Evolutionary conservation across 768 basidiomycete genomes (phyloP).

Genomic region (Auricularia sp.): DNA sequence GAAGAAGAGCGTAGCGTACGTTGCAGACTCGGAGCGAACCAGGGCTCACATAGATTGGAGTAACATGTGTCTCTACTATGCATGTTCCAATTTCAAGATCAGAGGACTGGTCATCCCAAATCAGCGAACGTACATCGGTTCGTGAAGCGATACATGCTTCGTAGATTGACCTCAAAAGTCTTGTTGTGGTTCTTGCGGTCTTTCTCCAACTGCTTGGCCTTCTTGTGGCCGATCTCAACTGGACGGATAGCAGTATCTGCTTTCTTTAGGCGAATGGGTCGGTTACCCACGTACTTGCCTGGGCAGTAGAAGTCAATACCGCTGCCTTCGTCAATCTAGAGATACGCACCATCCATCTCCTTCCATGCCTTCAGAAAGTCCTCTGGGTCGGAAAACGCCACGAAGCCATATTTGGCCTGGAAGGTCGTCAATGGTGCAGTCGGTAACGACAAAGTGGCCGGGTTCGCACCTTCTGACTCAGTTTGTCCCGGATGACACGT

Average conservation of each 20-base stretch:
- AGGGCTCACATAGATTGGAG: no score
- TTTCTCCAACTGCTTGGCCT: conserved; percentile 83
- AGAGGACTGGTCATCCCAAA: no score
- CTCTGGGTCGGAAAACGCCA: conserved; percentile 95
- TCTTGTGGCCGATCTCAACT: conserved; percentile 87
- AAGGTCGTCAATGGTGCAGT: not conserved
- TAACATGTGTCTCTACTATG: no score
- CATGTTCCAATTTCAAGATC: no score
- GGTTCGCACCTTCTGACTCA: conserved; percentile 77
- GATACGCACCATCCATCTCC: conserved; percentile 86
- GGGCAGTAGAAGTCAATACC: not conserved
- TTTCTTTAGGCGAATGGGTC: conserved; percentile 94
- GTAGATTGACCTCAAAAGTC: conserved; percentile 39
- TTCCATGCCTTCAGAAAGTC: conserved; percentile 99
- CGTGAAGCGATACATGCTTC: not conserved
- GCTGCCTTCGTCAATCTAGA: not conserved
- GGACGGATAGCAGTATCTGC: conserved; percentile 82
- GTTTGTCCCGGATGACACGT: conserved; percentile 85
- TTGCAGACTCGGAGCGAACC: no score
- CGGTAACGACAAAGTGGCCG: not conserved
- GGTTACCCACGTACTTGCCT: conserved; percentile 98
- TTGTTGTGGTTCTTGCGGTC: conserved; percentile 70
- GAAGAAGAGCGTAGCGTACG: no score
- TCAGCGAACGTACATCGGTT: not conserved
- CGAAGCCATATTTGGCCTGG: conserved; percentile 93